Evolutionary conservation across 169 alveolate species (phyloP), one percentile per base, ranked within the genome.

Genomic region (Cryptosporidium meleagridis): DNA sequence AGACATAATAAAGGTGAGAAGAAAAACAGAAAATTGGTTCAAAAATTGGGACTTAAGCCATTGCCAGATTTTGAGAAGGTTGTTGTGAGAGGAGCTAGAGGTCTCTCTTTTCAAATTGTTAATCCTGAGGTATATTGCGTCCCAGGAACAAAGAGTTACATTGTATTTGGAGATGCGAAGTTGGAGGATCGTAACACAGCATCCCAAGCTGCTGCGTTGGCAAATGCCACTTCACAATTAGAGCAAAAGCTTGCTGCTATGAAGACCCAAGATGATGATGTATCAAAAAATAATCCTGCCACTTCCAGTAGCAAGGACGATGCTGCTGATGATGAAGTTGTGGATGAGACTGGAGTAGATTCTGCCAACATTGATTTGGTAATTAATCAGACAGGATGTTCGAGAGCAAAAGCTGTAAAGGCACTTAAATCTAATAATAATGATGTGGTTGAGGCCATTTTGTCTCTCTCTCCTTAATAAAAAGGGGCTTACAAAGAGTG

Each of bases 381-480:
- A 35, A 94, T 96, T 94, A 85, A 92, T 48, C 97, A 96, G 91
- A 93, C 95, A 59, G 89, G 92, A 69, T 95, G 97, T 91, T 70
- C 96, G 51, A 91, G 97, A 70, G 92, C 92, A 35, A 85, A 92
- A 55, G 98, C 98, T 21, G 95, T 95, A 39, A 86, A 91, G 84
- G 98, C 97, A 5, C 93, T 96, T 6, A 91, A 93, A 85, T 93
- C 91, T 21, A 84, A 95, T 84, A 96, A 94, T 85, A 93, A 94
- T 91, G 98, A 96, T 67, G 93, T 95, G 80, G 97, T 96, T 37
- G 94, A 94, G 75, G 98, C 97, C 52, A 94, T 95, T 75, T 73
- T 95, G 86, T 71, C 93, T 69, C 91, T 93, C 75, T 75, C 92
- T 10, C 86, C 91, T 26, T 44, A 35, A 61, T 80, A 18, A 59